Evolutionary conservation across 1,284 basidiomycete species (phyloP).

Genomic region (Tetrapyrgos nigripes): DNA sequence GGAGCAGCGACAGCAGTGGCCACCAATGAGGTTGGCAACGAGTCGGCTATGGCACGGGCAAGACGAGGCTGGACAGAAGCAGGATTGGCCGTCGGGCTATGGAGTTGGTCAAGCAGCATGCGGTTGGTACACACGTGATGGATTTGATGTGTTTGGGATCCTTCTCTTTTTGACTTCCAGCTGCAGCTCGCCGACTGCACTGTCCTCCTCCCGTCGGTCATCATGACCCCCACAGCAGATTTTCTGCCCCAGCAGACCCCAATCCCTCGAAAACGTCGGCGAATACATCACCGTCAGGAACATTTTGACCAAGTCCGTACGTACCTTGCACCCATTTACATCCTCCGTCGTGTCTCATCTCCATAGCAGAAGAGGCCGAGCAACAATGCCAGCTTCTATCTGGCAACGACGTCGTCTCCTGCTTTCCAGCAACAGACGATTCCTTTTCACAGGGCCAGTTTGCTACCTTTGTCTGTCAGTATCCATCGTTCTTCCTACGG

Average conservation of each 20-base stretch:
- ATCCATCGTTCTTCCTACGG: slow-evolving; percentile 4
- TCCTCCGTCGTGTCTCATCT: slow-evolving; percentile 3
- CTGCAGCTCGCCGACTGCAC: no score
- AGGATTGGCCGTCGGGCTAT: background rate
- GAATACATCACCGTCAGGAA: slow-evolving; percentile 13
- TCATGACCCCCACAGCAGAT: no score
- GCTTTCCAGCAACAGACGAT: slow-evolving; percentile 64
- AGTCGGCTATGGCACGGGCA: background rate
- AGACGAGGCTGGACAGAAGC: background rate
- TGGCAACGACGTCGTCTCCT: slow-evolving; percentile 75
- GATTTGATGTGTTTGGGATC: no score
- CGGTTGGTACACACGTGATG: no score
- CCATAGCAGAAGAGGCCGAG: slow-evolving; percentile 32
- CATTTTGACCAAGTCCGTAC: slow-evolving; percentile 33
- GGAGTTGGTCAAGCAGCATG: no score
- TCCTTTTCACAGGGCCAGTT: slow-evolving; percentile 70
- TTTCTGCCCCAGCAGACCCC: slow-evolving; percentile 19
- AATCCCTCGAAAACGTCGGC: slow-evolving; percentile 17
- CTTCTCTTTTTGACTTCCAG: background rate
- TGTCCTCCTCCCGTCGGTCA: background rate
- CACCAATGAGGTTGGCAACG: slow-evolving; percentile 27
- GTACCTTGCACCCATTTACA: slow-evolving; percentile 38
- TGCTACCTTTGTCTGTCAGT: slow-evolving; percentile 79
- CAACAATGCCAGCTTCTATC: slow-evolving; percentile 45
- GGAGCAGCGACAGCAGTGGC: slow-evolving; percentile 74